Base-by-base conservation (phyloP, 1,139 yeast species). In the Sugiyamaella japonica region DNA sequence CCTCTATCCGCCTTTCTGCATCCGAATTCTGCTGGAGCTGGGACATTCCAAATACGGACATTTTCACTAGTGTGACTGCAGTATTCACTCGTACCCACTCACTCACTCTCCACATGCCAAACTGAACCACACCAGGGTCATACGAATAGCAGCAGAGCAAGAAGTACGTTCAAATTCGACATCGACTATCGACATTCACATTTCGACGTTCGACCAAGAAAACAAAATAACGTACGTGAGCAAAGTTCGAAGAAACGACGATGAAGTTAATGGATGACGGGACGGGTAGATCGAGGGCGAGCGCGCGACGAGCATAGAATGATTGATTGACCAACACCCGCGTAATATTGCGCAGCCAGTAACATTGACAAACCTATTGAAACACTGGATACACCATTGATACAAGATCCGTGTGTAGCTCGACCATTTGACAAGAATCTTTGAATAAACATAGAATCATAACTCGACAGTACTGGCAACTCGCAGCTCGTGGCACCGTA, bases 101-200 rank as follows among this genome's bases (percentile, higher is more conserved):
- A 34, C 48, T 44, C 48, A 32, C 40, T 25, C 49, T 45, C 49
- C 13, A 42, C 39, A 39, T 36, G 49, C 36, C 49, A 25, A 45
- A 45, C 39, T 44, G 48, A 28, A 44, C 10, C 15, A 13, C 48
- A 31, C 48, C 23, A 10, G 32, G 25, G 20, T 20, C 40, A 45
- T 23, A 36, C 23, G 41, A 45, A 28, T 36, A 45, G 23, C 23
- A 45, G 36, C 41, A 23, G 41, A 36, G 49, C 16, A 29, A 29
- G 34, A 29, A 29, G 44, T 45, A 48, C 45, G 20, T 48, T 41
- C 46, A 29, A 41, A 42, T 34, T 47, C 51, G 51, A 48, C 51
- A 48, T 48, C 51, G 51, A 48, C 44, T 48, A 45, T 48, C 51
- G 51, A 48, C 51, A 48, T 40, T 10, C 31, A 37, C 29, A 39